These are phyloP conservation scores for Microstroma glucosiphilum DNA, from an alignment of 1,284 basidiomycete genomes.

Conservation along the genomic window DNA sequence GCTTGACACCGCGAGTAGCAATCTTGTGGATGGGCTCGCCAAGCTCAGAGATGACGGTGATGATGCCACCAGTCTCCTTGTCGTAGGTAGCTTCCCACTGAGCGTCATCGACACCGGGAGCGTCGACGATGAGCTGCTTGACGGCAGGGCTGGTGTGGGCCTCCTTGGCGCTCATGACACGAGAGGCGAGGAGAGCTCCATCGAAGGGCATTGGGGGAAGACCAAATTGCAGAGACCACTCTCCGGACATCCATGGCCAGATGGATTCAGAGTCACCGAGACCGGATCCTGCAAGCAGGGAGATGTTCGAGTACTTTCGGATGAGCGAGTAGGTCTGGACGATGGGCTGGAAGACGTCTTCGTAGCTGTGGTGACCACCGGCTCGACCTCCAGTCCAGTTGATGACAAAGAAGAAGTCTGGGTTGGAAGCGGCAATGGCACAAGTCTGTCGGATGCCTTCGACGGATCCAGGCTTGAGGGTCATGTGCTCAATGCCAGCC, in stretches of 20 bases:
- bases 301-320: constrained; percentile 79
- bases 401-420: constrained; percentile 93
- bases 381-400: constrained; percentile 99
- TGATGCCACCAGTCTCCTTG: constrained; percentile 88
- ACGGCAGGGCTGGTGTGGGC: constrained; percentile 88
- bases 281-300: constrained; percentile 89
- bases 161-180: constrained; percentile 98
- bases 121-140: constrained; percentile 92
- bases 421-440: constrained; percentile 88
- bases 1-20: constrained; percentile 87
- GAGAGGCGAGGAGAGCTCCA: constrained; percentile 83
- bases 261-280: constrained; percentile 92
- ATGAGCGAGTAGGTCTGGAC: constrained; percentile 83
- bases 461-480: constrained; percentile 95
- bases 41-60: constrained; percentile 94
- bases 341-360: constrained; percentile 97
- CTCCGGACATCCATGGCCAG: constrained; percentile 93
- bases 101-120: constrained; percentile 81
- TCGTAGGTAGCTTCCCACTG: constrained; percentile 93
- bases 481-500: constrained; percentile 81
- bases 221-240: constrained; percentile 81
- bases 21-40: constrained; percentile 99
- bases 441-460: constrained; percentile 95
- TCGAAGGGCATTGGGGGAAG: constrained; percentile 98
- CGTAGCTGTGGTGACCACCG: constrained; percentile 96